Evolutionary conservation across 75 land plant genomes (phyloP), one percentile per base, ranked within the genome.

Genomic region (Picea sitchensis): DNA sequence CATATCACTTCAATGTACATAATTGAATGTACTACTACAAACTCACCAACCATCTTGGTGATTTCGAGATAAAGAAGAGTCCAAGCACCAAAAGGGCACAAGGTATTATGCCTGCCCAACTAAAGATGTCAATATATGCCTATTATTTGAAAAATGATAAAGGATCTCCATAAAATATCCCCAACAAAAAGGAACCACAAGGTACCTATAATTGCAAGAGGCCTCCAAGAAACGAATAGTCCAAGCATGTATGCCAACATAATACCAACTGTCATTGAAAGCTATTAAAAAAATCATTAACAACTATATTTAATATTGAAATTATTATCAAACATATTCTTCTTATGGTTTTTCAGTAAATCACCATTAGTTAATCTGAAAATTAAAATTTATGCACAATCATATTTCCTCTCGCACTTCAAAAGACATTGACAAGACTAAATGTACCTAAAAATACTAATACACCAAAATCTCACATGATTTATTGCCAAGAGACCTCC

Each of bases 21-120:
- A n/a, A 2, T 34, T 51, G 8, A 5, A 11, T 11, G 18, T 8
- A 14, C 14, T 26, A 67, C 6, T 30, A n/a, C n/a, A n/a, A 26
- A 38, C 91, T 77, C 83, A 96, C 99, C 92, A 94, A 85, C 99
- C 99, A 96, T 30, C 99, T 84, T 73, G 99, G 99, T 78, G 96
- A 94, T 83, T 96, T 97, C 38, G 99, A 96, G 67, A 94, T 88
- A 85, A 60, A 90, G 60, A 96, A 91, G 20, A 96, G 84, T 2
- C 93, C 96, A 76, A 92, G 83, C 58, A 94, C 84, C 76, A 96
- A 81, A 20, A 91, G 81, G 36, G 84, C 76, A 78, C 92, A 90
- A 2, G 99, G 94, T 69, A 92, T 62, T 36, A 89, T 84, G 58
- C 99, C 99, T 96, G 89, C 32, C 57, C 13, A 72, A 14, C 3